Evolutionary conservation across 495 filamentous ascomycete genomes (phyloP).

Genomic region (Penicillium angulare): DNA sequence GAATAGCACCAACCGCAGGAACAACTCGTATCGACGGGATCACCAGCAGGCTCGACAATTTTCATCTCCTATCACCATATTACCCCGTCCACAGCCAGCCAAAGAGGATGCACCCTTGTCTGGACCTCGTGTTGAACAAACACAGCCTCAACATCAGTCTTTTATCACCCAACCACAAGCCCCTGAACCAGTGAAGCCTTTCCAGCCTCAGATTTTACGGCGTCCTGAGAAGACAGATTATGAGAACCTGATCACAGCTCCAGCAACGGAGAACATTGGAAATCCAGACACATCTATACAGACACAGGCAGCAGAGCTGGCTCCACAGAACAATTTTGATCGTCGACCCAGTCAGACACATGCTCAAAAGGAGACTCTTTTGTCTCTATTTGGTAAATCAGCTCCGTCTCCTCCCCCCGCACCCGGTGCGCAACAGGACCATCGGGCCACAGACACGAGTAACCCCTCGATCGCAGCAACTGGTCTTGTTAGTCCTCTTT

Average conservation of each 20-base stretch:
- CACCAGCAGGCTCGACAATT: constrained; percentile 19
- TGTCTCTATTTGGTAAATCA: constrained; percentile 71
- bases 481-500: constrained; percentile 49
- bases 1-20: constrained; percentile 24
- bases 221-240: constrained; percentile 44
- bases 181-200: constrained; percentile 43
- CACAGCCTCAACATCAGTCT: constrained; percentile 15
- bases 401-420: constrained; percentile 24
- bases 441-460: constrained; percentile 17
- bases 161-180: constrained; percentile 17
- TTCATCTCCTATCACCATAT: constrained; percentile 44
- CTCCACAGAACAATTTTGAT: constrained; percentile 23
- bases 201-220: constrained; percentile 61
- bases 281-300: constrained; percentile 5
- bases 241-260: constrained; percentile 18
- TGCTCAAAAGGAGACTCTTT: constrained; percentile 65
- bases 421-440: constrained; percentile 21
- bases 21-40: constrained; percentile 17
- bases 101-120: constrained; percentile 31
- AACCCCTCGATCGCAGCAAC: constrained; percentile 24
- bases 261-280: constrained; percentile 5
- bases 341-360: constrained; percentile 47
- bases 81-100: constrained; percentile 39
- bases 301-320: constrained; percentile 3
- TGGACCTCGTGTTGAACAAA: constrained; percentile 10